phyloP scores from a whole-genome alignment of 2,329 filamentous ascomycete genomes.

The Scedosporium aurantiacum region DNA sequence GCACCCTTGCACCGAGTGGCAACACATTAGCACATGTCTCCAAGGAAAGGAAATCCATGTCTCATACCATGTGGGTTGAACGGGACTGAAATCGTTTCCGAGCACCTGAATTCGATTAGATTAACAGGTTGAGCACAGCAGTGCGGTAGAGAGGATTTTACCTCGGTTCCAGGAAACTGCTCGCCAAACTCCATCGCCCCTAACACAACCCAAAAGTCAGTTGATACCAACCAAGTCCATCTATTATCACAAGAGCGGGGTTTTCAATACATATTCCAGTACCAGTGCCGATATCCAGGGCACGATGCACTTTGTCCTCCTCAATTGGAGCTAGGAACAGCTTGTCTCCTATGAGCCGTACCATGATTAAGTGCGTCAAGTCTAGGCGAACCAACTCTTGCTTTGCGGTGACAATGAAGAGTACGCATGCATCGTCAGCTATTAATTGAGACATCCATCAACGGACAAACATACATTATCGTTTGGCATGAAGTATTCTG shows the following conservation, averaged over 20 bases:
- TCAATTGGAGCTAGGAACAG: slow-evolving; percentile 13
- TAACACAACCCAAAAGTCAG: not conserved
- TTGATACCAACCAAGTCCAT: not conserved
- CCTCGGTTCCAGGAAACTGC: slow-evolving; percentile 16
- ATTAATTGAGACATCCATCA: not conserved
- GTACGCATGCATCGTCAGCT: slow-evolving; percentile 13
- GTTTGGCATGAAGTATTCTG: slow-evolving; percentile 12
- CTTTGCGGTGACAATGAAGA: not conserved
- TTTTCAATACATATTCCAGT: slow-evolving; percentile 20
- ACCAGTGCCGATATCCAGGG: slow-evolving; percentile 21
- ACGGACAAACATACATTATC: not conserved
- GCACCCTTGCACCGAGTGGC: slow-evolving; percentile 37
- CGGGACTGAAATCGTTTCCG: slow-evolving; percentile 14
- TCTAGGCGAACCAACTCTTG: slow-evolving; percentile 8
- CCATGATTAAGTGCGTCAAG: slow-evolving; percentile 17
- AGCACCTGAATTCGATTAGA: slow-evolving; percentile 10
- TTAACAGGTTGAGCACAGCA: not conserved
- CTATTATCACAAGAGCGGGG: not conserved
- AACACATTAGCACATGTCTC: slow-evolving; percentile 26
- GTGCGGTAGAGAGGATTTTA: too few species aligned
- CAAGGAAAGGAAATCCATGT: not conserved
- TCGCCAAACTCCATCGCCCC: slow-evolving; percentile 25
- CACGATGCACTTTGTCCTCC: slow-evolving; percentile 10
- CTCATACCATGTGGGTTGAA: slow-evolving; percentile 14
- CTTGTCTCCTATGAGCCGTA: slow-evolving; percentile 15